A percentile compares a stretch with the other conserved stretches of the same genome.
phyloP scores from a whole-genome alignment of 768 basidiomycete species.

The Podaxis sp. region DNA sequence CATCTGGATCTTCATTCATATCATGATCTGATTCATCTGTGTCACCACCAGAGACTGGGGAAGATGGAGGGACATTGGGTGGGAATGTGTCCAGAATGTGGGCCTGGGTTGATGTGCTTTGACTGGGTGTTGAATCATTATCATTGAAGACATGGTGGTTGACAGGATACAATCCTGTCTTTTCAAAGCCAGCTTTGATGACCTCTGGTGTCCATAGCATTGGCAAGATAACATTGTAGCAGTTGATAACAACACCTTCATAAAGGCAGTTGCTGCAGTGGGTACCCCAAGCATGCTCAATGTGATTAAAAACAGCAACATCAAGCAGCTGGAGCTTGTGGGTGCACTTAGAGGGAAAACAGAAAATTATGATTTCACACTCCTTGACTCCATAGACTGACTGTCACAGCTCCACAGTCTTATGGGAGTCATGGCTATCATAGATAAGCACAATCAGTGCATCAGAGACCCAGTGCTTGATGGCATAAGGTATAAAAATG shows the following conservation, averaged over 20 bases:
- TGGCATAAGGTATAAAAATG: constrained; percentile 20
- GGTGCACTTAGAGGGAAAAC: constrained; percentile 36
- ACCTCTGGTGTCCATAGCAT: constrained; percentile 16
- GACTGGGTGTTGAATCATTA: constrained; percentile 25
- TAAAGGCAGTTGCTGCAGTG: constrained; percentile 17
- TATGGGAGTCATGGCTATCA: constrained; percentile 26
- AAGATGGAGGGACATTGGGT: background rate
- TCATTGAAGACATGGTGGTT: constrained; percentile 24
- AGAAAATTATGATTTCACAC: constrained; percentile 28
- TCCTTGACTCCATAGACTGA: constrained; percentile 3
- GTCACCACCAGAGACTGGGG: background rate
- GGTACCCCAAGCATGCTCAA: constrained; percentile 26
- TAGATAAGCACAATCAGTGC: constrained; percentile 21
- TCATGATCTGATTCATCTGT: too few species aligned
- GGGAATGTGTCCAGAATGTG: constrained; percentile 20
- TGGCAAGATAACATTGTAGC: background rate
- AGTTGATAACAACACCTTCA: background rate
- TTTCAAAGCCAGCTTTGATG: constrained; percentile 22
- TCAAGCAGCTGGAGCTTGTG: constrained; percentile 41
- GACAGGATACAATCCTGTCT: constrained; percentile 25
- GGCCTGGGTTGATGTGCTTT: constrained; percentile 15
- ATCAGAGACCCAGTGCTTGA: background rate
- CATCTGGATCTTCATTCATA: too few species aligned
- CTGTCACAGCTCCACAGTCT: background rate
- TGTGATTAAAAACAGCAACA: constrained; percentile 35